Evolutionary conservation across 805 yeast genomes (phyloP).

Genomic region (Debaryomyces tyrocola): DNA sequence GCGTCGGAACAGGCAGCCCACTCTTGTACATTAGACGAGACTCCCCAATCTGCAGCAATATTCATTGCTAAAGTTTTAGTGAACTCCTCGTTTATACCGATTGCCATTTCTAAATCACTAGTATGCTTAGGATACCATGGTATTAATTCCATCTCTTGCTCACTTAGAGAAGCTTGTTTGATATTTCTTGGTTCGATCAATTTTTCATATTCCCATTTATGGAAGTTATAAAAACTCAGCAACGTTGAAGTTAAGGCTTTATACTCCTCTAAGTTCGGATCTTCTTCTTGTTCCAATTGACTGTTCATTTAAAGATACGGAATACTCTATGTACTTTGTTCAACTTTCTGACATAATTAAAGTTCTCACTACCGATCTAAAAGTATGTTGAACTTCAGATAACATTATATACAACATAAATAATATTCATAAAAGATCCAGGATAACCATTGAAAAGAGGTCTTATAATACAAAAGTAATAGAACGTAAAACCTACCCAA

Average conservation of each 20-base stretch:
- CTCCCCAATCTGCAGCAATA: constrained; percentile 54
- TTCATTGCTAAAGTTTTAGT: constrained; percentile 40
- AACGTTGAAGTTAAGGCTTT: constrained; percentile 37
- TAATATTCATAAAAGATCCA: too few species aligned
- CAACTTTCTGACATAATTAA: too few species aligned
- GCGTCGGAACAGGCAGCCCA: constrained; percentile 44
- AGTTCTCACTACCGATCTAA: too few species aligned
- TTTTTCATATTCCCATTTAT: constrained; percentile 32
- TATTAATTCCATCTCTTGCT: constrained; percentile 41
- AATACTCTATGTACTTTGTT: too few species aligned
- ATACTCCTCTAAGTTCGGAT: constrained; percentile 28
- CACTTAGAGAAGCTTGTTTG: constrained; percentile 29
- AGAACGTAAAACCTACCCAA: background rate
- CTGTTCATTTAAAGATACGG: too few species aligned
- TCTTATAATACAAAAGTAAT: too few species aligned
- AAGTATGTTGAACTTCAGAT: too few species aligned
- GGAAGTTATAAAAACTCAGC: constrained; percentile 33
- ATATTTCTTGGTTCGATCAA: constrained; percentile 31
- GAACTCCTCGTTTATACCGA: constrained; percentile 46
- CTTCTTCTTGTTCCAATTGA: background rate
- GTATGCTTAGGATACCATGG: constrained; percentile 53
- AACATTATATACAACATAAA: too few species aligned
- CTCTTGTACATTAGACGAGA: constrained; percentile 27
- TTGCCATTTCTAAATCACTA: constrained; percentile 38
- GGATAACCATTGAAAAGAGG: too few species aligned